phyloP scores from a whole-genome alignment of 2,329 filamentous ascomycete genomes.

The Fusarium graminum region DNA sequence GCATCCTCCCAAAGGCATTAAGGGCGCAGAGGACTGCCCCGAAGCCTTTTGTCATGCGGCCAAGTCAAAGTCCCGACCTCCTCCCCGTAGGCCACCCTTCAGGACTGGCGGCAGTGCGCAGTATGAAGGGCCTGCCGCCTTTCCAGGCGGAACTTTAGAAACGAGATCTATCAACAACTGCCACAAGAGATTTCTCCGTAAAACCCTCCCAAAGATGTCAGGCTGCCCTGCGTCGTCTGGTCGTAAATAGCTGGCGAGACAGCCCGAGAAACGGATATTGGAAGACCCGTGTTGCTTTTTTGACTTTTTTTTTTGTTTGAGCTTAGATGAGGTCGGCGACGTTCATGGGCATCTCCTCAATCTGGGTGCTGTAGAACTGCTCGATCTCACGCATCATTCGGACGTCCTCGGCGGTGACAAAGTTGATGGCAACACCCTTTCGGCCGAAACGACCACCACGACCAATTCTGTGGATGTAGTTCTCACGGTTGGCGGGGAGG shows the following conservation, averaged over 20 bases:
- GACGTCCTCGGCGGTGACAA: slow-evolving; percentile 98
- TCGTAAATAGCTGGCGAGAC: slow-evolving; percentile 38
- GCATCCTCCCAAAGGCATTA: slow-evolving; percentile 52
- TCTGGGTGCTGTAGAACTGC: slow-evolving; percentile 99
- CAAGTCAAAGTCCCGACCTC: slow-evolving; percentile 49
- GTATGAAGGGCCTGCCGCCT: slow-evolving; percentile 32
- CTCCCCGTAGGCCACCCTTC: slow-evolving; percentile 50
- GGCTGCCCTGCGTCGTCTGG: slow-evolving; percentile 46
- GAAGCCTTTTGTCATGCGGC: slow-evolving; percentile 56
- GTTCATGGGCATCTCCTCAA: slow-evolving; percentile 99
- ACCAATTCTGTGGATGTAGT: slow-evolving; percentile 99
- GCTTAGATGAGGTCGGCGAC: slow-evolving; percentile 80
- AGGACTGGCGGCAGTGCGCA: slow-evolving; percentile 45
- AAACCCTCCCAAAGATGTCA: slow-evolving; percentile 51
- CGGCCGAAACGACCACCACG: slow-evolving; percentile 99
- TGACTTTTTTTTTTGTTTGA: slow-evolving; percentile 42
- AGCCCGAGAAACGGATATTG: slow-evolving; percentile 45
- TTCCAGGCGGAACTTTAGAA: slow-evolving; percentile 54
- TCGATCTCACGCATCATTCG: slow-evolving; percentile 99
- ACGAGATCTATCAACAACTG: slow-evolving; percentile 59
- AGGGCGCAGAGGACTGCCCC: slow-evolving; percentile 56
- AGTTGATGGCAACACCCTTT: slow-evolving; percentile 99
- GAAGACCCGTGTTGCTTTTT: slow-evolving; percentile 43
- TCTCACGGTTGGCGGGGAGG: slow-evolving; percentile 97
- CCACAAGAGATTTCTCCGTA: slow-evolving; percentile 53